These are phyloP conservation scores for Chernovozyma sophiae-reginae DNA, from an alignment of 1,139 yeast species.

Conservation along the genomic window DNA sequence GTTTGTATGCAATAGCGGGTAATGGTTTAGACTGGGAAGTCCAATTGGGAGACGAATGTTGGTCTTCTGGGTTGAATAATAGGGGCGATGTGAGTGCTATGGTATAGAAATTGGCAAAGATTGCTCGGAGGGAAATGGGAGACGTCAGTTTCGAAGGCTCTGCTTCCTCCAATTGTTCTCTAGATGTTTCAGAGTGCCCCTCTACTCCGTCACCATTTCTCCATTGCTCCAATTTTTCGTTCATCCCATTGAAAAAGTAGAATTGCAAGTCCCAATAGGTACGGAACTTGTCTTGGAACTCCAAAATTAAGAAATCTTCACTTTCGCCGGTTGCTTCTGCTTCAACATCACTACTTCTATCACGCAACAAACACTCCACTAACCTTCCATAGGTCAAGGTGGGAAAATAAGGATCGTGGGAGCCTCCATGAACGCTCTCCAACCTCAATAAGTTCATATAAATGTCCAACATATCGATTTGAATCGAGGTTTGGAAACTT, in stretches of 20 bases:
- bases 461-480: slow-evolving; percentile 62
- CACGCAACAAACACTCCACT: slow-evolving; percentile 39
- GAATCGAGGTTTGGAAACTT: slow-evolving; percentile 39
- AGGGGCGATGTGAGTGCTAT: slow-evolving; percentile 13
- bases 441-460: slow-evolving; percentile 56
- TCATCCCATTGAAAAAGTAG: slow-evolving; percentile 46
- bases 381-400: slow-evolving; percentile 48
- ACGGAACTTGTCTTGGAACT: slow-evolving; percentile 52
- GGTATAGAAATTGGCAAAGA: slow-evolving; percentile 39
- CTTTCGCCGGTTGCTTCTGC: slow-evolving; percentile 14
- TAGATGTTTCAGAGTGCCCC: too few species aligned
- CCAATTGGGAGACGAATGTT: slow-evolving; percentile 33
- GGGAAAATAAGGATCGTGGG: slow-evolving; percentile 58
- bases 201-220: too few species aligned
- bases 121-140: neutral
- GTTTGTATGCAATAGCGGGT: slow-evolving; percentile 53
- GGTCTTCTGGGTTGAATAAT: slow-evolving; percentile 18
- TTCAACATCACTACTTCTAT: slow-evolving; percentile 41
- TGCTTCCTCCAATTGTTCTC: too few species aligned
- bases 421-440: slow-evolving; percentile 53
- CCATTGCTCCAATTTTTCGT: slow-evolving; percentile 21
- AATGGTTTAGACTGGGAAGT: slow-evolving; percentile 30
- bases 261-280: slow-evolving; percentile 64
- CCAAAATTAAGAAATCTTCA: slow-evolving; percentile 49
- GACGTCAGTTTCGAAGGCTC: too few species aligned